Evolutionary conservation across 2,329 filamentous ascomycete species (phyloP), one percentile per base, ranked within the genome.

Genomic region (Dactylellina haptotyla): DNA sequence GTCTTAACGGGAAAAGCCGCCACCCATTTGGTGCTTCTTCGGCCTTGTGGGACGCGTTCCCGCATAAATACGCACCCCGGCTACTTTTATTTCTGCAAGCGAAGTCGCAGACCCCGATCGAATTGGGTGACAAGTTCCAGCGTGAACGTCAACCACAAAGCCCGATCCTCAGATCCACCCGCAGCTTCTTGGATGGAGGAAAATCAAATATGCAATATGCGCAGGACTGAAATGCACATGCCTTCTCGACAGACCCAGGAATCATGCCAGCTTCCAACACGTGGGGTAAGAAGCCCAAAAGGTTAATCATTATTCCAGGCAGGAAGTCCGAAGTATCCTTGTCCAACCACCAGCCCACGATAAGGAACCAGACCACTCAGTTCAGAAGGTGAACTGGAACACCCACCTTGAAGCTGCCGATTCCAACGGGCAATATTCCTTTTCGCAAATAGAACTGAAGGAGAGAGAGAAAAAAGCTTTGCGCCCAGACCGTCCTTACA

Each of bases 321-420:
- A 66, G 63, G 45, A 67, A 67, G 63, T 50, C 62, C 63, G 45
- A 51, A 9, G 50, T 39, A 69, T 32, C 54, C 64, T 39, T 30
- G 63, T 58, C 43, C 45, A 26, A 59, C 23, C 25, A 43, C 6
- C 32, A 67, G 25, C 53, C 53, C 45, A 51, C 30, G 43, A 63
- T 32, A 57, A 18, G 48, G 51, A 14, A 48, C 9, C 6, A 39
- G 28, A 6, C 25, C 45, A 5, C 25, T 28, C 16, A 26, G 18
- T 25, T 46, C 45, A 45, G 61, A 51, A 65, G 61, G 59, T 64
- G 57, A 14, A 26, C 34, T 46, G 12, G 3, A 43, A 48, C 5
- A 30, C 50, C 8, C 30, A 16, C 51, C 20, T n/a, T n/a, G 28
- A 63, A 18, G 41, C 43, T 50, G 14, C 30, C 50, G 32, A 12